phyloP scores from a whole-genome alignment of 2,329 filamentous ascomycete genomes.

The Epichloe sylvatica region DNA sequence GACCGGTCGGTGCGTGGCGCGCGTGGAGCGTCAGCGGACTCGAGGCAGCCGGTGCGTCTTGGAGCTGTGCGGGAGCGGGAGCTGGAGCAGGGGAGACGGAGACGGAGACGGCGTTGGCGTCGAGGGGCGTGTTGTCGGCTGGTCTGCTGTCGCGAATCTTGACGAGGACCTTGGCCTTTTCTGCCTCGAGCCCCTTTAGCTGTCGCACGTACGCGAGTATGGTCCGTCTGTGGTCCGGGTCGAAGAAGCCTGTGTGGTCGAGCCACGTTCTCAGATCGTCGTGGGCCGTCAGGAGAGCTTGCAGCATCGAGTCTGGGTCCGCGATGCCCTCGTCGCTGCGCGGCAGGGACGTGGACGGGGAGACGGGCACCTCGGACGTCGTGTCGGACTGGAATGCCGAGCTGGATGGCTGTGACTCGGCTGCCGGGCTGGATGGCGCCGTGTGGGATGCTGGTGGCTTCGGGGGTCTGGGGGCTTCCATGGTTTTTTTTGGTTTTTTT shows the following conservation, averaged over 20 bases:
- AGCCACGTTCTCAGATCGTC: constrained; percentile 14
- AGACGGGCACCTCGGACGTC: neutral
- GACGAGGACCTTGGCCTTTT: constrained; percentile 9
- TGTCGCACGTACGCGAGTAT: constrained; percentile 8
- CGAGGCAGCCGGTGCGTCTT: neutral
- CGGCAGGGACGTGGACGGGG: neutral
- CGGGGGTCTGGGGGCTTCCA: neutral
- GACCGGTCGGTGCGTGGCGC: neutral
- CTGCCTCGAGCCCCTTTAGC: constrained; percentile 10
- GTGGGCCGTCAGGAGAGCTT: constrained; percentile 3
- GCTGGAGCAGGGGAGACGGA: neutral
- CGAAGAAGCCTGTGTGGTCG: constrained; percentile 13
- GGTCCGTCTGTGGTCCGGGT: constrained; percentile 8
- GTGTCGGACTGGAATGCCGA: neutral
- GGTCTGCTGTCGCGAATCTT: constrained; percentile 7
- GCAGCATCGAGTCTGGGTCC: neutral
- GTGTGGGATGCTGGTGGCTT: neutral
- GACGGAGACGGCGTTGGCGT: neutral
- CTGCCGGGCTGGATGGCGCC: neutral
- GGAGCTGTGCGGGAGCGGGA: neutral
- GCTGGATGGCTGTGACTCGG: neutral
- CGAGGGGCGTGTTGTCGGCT: neutral
- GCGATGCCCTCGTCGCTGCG: neutral
- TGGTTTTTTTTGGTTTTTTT: neutral
- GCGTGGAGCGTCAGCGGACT: neutral